These are phyloP conservation scores for Phytophthora sojae DNA, from an alignment of 352 stramenopile genomes.

Conservation along the genomic window DNA sequence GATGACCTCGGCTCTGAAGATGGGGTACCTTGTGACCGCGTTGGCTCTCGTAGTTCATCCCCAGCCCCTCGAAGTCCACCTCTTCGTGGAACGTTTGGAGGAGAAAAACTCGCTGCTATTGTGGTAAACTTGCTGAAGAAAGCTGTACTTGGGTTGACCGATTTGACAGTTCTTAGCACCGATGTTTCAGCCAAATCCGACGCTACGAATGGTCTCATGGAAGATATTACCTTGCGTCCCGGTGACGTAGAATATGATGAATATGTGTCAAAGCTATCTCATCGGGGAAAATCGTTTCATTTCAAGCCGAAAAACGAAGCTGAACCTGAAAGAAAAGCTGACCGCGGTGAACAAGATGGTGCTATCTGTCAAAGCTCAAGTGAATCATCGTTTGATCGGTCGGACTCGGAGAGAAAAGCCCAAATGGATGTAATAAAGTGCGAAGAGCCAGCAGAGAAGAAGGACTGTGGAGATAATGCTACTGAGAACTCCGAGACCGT, in stretches of 20 bases:
- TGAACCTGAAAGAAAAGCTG: background rate
- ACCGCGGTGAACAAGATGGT: background rate
- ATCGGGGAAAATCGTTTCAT: slow-evolving; percentile 37
- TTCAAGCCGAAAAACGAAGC: slow-evolving; percentile 32
- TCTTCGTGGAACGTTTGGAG: slow-evolving; percentile 9
- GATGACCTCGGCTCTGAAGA: background rate
- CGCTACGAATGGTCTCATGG: background rate
- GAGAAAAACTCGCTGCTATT: slow-evolving; percentile 26
- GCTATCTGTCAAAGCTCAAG: background rate
- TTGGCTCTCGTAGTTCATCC: background rate
- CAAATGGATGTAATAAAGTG: background rate
- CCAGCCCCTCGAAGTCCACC: background rate
- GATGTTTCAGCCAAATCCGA: background rate
- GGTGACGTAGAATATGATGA: slow-evolving; percentile 47
- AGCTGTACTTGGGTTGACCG: slow-evolving; percentile 29
- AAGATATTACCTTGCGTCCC: slow-evolving; percentile 9
- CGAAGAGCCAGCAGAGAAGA: slow-evolving; percentile 12
- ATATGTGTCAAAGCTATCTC: slow-evolving; percentile 42
- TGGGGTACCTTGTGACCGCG: background rate
- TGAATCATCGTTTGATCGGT: background rate
- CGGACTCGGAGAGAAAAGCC: background rate
- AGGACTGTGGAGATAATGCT: background rate
- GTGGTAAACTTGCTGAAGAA: slow-evolving; percentile 42
- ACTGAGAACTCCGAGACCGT: background rate
- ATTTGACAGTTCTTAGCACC: slow-evolving; percentile 3